Conservation (phyloP, 2,329 filamentous ascomycete genomes). For the Venturia asperata region DNA sequence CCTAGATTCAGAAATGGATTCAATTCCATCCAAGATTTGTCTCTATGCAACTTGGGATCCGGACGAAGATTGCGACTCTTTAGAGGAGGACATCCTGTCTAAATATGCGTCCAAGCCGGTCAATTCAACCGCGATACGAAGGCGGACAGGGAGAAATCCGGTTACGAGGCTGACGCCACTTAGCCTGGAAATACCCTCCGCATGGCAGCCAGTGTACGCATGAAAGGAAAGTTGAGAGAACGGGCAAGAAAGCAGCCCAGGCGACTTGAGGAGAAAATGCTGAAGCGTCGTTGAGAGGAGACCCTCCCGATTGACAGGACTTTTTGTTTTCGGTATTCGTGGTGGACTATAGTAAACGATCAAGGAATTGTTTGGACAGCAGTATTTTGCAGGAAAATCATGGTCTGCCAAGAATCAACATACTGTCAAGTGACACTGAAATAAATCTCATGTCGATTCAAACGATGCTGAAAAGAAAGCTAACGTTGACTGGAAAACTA, state of each 20-base stretch:
- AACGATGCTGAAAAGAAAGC: too few species aligned
- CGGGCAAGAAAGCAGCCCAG: not conserved
- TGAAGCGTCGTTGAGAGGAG: not conserved
- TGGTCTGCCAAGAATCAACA: not conserved
- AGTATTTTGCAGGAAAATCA: not conserved
- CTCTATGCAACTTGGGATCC: not conserved
- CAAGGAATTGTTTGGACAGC: not conserved
- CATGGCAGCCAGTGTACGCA: not conserved
- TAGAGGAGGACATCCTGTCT: not conserved
- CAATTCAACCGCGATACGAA: not conserved
- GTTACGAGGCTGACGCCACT: not conserved
- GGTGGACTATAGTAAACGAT: not conserved
- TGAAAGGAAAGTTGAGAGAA: not conserved
- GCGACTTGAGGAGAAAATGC: not conserved
- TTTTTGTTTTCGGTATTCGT: not conserved
- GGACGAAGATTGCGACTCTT: not conserved
- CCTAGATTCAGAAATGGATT: not conserved
- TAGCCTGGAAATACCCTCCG: not conserved
- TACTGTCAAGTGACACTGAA: too few species aligned
- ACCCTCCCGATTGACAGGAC: not conserved
- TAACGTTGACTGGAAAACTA: not conserved
- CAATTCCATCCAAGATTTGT: not conserved
- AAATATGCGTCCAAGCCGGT: not conserved
- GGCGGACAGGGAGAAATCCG: not conserved
- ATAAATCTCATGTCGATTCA: too few species aligned